Conservation (phyloP, 768 basidiomycete species). For the Leccinum broughii region DNA sequence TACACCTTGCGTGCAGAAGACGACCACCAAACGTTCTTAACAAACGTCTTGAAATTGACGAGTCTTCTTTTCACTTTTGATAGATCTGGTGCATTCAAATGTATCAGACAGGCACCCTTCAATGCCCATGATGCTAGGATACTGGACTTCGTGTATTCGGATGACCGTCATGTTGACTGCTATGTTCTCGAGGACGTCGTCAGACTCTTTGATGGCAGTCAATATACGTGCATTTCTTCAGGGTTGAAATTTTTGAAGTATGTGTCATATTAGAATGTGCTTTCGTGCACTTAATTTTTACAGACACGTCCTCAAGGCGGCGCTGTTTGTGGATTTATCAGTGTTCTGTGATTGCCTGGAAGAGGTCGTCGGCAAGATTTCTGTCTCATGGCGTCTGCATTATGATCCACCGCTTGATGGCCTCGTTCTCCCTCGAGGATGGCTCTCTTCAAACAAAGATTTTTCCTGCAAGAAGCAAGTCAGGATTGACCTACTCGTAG, state of each 20-base stretch:
- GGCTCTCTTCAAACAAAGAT: slow-evolving; percentile 37
- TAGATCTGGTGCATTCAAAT: slow-evolving; percentile 30
- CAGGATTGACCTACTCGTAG: slow-evolving; percentile 43
- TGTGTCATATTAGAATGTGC: background rate
- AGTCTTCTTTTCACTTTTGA: slow-evolving; percentile 43
- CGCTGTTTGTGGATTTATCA: slow-evolving; percentile 43
- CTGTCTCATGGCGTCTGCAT: slow-evolving; percentile 36
- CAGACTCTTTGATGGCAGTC: slow-evolving; percentile 29
- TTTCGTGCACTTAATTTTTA: slow-evolving; percentile 19
- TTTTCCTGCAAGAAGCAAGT: slow-evolving; percentile 15
- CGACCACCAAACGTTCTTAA: slow-evolving; percentile 32
- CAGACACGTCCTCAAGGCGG: slow-evolving; percentile 46
- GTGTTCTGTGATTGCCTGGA: slow-evolving; percentile 56
- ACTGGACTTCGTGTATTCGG: slow-evolving; percentile 2
- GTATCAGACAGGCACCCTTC: slow-evolving; percentile 37
- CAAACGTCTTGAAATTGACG: slow-evolving; percentile 38
- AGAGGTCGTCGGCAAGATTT: slow-evolving; percentile 41
- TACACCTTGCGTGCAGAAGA: slow-evolving; percentile 27
- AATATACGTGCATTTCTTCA: slow-evolving; percentile 26
- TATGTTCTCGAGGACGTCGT: slow-evolving; percentile 38
- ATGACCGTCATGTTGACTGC: background rate
- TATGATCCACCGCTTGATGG: slow-evolving; percentile 37
- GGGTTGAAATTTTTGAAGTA: slow-evolving; percentile 46
- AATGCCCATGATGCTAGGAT: slow-evolving; percentile 11
- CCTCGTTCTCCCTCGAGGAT: slow-evolving; percentile 54